phyloP scores from a whole-genome alignment of 2,329 filamentous ascomycete species.

The Penicillium carneum region DNA sequence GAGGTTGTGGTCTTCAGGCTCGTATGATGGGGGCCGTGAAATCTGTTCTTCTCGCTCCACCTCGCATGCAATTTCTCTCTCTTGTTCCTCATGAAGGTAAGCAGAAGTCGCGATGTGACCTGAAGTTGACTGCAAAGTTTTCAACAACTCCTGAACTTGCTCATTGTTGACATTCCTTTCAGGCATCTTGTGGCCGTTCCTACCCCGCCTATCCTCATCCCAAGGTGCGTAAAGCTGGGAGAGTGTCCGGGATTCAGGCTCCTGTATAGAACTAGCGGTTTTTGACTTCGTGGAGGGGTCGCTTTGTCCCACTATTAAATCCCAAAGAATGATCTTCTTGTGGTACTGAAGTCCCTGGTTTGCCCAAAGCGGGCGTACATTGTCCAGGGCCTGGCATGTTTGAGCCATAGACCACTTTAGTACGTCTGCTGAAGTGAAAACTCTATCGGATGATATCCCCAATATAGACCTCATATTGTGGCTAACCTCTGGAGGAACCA shows the following conservation, averaged over 20 bases:
- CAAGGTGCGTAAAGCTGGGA: slow-evolving; percentile 24
- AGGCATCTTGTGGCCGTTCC: neutral
- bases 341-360: slow-evolving; percentile 5
- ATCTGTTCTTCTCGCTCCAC: slow-evolving; percentile 65
- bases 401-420: neutral
- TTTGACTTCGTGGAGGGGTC: neutral
- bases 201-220: neutral
- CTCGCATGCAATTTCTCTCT: slow-evolving; percentile 67
- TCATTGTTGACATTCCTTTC: neutral
- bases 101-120: slow-evolving; percentile 58
- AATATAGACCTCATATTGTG: neutral
- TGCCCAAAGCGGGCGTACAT: slow-evolving; percentile 1
- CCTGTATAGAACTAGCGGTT: neutral
- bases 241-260: slow-evolving; percentile 9
- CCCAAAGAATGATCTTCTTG: neutral
- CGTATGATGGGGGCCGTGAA: slow-evolving; percentile 55
- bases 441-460: neutral
- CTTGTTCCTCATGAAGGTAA: slow-evolving; percentile 70
- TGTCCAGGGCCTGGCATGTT: neutral
- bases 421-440: neutral
- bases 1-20: slow-evolving; percentile 46
- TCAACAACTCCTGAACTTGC: slow-evolving; percentile 11
- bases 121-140: neutral
- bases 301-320: neutral
- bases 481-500: neutral